Evolutionary conservation across 805 yeast genomes (phyloP).

Genomic region (Diddensiella transvaalensis): DNA sequence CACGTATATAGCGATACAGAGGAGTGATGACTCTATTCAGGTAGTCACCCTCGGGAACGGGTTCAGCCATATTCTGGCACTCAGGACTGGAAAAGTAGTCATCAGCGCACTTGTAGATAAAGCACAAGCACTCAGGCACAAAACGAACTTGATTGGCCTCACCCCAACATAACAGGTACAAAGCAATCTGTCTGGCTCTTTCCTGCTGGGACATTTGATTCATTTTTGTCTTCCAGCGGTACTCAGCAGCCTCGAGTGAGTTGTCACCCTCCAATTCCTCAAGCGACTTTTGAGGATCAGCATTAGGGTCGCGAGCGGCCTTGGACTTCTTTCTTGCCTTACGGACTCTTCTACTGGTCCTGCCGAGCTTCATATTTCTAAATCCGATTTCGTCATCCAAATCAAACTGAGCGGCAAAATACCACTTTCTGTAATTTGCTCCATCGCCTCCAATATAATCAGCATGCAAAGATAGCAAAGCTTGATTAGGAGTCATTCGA

Average conservation of each 20-base stretch:
- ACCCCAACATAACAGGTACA: conserved; percentile 67
- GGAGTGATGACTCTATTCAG: conserved; percentile 93
- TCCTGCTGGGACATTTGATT: conserved; percentile 49
- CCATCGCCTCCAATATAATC: conserved; percentile 90
- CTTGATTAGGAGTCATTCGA: conserved; percentile 66
- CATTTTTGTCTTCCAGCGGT: conserved; percentile 72
- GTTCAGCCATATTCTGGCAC: conserved; percentile 67
- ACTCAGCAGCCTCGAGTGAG: conserved; percentile 65
- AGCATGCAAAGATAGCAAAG: conserved; percentile 73
- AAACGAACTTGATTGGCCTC: conserved; percentile 87
- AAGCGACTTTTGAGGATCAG: conserved; percentile 55
- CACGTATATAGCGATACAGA: conserved; percentile 61
- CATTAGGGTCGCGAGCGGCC: conserved; percentile 45
- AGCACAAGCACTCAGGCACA: conserved; percentile 85
- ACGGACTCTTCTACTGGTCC: conserved; percentile 41
- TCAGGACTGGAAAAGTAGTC: conserved; percentile 87
- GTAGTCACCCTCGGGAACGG: conserved; percentile 62
- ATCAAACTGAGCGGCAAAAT: conserved; percentile 78
- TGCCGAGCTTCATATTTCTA: conserved; percentile 53
- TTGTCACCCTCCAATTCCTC: conserved; percentile 67
- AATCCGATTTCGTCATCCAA: conserved; percentile 66
- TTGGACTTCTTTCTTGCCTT: conserved; percentile 48
- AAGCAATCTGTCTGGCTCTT: conserved; percentile 61
- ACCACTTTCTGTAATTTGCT: conserved; percentile 89
- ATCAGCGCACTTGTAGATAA: conserved; percentile 89